These are phyloP conservation scores for Auriscalpium orientale DNA, from an alignment of 768 basidiomycete genomes.

Conservation along the genomic window DNA sequence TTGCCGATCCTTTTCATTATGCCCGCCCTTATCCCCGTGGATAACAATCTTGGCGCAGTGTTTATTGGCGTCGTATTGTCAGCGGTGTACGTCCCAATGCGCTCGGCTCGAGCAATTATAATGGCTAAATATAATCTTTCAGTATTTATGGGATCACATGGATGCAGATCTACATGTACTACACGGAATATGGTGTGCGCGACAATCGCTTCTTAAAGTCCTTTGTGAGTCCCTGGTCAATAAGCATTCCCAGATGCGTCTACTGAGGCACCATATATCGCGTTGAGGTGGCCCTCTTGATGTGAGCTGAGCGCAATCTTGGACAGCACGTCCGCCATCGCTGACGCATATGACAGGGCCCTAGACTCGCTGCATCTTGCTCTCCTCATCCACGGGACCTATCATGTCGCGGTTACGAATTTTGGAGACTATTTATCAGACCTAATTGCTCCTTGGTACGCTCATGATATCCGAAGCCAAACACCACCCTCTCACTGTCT, in stretches of 20 bases:
- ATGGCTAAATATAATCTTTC: too few relatives aligned
- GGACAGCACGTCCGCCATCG: too few relatives aligned
- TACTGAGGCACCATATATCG: too few relatives aligned
- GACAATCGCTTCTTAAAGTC: constrained; percentile 1
- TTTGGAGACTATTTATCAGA: constrained; percentile 3
- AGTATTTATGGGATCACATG: constrained; percentile 5
- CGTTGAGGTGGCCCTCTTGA: too few relatives aligned
- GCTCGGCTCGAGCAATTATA: too few relatives aligned
- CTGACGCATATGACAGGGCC: too few relatives aligned
- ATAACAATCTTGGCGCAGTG: neutral
- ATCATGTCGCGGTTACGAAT: constrained; percentile 1
- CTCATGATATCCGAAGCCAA: too few relatives aligned
- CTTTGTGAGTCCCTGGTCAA: constrained; percentile 2
- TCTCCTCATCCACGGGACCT: constrained; percentile 3
- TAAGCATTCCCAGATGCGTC: neutral
- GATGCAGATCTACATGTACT: constrained; percentile 8
- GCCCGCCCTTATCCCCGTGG: neutral
- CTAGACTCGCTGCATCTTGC: neutral
- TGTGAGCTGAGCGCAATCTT: too few relatives aligned
- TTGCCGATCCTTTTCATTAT: neutral
- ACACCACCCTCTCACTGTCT: too few relatives aligned
- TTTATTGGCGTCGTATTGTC: neutral
- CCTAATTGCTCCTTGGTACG: neutral
- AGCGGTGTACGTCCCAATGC: neutral
- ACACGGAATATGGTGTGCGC: constrained; percentile 1